A percentile compares a stretch with the other conserved stretches of the same genome.
Conservation (phyloP, 2,329 filamentous ascomycete species). For the Escovopsis sp. region DNA sequence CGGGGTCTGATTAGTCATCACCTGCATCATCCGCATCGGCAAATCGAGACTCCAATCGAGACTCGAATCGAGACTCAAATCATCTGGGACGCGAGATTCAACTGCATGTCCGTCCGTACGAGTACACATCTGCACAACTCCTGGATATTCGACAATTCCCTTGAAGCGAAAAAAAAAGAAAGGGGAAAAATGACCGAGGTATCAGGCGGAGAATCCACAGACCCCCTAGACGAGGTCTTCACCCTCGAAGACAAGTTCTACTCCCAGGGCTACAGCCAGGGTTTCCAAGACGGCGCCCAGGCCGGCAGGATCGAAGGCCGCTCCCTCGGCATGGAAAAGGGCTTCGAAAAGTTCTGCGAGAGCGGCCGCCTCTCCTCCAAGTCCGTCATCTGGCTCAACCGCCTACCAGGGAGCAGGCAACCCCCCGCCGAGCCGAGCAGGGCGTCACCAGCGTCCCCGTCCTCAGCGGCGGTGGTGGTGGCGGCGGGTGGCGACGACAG, state of each 20-base stretch:
- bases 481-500: too few species aligned
- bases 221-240: conserved; percentile 42
- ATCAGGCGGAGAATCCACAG: conserved; percentile 17
- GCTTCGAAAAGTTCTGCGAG: conserved; percentile 81
- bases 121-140: too few species aligned
- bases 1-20: too few species aligned
- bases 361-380: conserved; percentile 67
- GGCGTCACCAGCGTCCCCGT: neutral
- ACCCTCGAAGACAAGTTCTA: conserved; percentile 60
- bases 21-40: too few species aligned
- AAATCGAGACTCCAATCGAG: too few species aligned
- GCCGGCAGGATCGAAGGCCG: conserved; percentile 80
- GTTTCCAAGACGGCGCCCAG: conserved; percentile 57
- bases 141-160: neutral
- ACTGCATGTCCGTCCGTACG: too few species aligned
- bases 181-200: neutral
- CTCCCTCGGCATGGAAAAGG: conserved; percentile 79
- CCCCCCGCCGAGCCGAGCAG: conserved; percentile 1
- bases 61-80: too few species aligned
- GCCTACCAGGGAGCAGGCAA: conserved; percentile 29
- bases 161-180: neutral
- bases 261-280: conserved; percentile 63
- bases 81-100: too few species aligned
- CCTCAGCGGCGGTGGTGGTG: neutral
- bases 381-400: conserved; percentile 70